Conservation (phyloP, 148 eudicot genomes). For the Limonium bicolor region DNA sequence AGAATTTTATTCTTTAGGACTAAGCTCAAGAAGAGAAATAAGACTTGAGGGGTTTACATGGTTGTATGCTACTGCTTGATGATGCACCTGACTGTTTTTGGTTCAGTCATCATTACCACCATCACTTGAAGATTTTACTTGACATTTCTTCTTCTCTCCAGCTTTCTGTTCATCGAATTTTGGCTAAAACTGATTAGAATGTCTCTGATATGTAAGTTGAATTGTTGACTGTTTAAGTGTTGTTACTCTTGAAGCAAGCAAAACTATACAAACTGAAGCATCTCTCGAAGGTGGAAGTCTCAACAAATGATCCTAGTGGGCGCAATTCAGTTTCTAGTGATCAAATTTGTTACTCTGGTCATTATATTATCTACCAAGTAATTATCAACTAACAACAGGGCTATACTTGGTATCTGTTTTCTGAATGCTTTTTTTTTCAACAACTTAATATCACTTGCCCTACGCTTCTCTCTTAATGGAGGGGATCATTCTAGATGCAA, state of each 20-base stretch:
- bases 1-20: too few species aligned
- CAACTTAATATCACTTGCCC: too few species aligned
- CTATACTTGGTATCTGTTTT: too few species aligned
- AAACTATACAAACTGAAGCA: conserved; percentile 86
- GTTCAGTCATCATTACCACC: background rate
- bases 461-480: too few species aligned
- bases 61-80: background rate
- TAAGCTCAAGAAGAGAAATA: too few species aligned
- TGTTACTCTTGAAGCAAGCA: conserved; percentile 46
- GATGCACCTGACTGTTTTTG: background rate
- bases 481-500: too few species aligned
- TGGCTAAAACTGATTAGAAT: background rate
- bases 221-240: background rate
- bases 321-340: too few species aligned
- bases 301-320: conserved; percentile 75
- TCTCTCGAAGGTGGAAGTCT: conserved; percentile 84
- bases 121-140: background rate
- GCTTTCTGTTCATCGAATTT: background rate
- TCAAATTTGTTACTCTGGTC: too few species aligned
- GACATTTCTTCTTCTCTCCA: background rate
- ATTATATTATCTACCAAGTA: too few species aligned
- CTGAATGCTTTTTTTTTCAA: too few species aligned
- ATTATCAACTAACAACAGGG: too few species aligned
- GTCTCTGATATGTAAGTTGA: background rate
- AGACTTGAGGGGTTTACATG: background rate